Conservation (phyloP, 768 basidiomycete species). For the Crepidotus variabilis region DNA sequence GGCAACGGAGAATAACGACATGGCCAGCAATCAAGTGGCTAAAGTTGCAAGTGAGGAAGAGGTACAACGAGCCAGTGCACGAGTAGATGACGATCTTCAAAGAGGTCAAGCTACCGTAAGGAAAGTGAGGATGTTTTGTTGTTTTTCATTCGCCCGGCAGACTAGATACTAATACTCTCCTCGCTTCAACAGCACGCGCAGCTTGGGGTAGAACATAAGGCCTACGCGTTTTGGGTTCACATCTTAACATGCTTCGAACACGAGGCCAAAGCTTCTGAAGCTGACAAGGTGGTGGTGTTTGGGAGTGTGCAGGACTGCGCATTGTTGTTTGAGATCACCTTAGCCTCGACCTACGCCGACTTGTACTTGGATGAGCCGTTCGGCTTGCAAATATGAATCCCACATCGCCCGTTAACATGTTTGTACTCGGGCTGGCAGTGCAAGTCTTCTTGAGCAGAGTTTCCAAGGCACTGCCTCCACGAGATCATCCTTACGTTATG, state of each 20-base stretch:
- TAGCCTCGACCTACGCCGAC: background rate
- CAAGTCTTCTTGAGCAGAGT: no score
- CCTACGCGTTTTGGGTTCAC: background rate
- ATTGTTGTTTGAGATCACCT: background rate
- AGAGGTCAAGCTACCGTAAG: background rate
- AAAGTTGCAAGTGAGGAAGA: background rate
- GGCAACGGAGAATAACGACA: conserved; percentile 9
- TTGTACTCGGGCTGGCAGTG: no score
- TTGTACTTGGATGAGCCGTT: no score
- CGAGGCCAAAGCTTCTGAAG: background rate
- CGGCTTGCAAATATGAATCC: no score
- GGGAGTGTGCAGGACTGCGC: background rate
- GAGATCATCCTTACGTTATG: no score
- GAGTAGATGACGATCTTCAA: background rate
- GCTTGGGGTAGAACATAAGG: background rate
- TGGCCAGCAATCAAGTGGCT: background rate
- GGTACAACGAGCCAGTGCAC: background rate
- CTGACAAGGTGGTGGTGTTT: background rate
- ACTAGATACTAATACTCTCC: background rate
- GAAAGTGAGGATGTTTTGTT: background rate
- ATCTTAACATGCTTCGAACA: background rate
- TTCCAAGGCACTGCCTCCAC: no score
- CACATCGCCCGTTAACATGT: no score
- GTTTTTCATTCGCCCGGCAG: background rate
- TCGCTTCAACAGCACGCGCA: background rate